A percentile compares a stretch with the other conserved stretches of the same genome.
These are phyloP conservation scores for Coemansia sp. DNA, from an alignment of 192 early-diverging fungal genomes.

Conservation along the genomic window DNA sequence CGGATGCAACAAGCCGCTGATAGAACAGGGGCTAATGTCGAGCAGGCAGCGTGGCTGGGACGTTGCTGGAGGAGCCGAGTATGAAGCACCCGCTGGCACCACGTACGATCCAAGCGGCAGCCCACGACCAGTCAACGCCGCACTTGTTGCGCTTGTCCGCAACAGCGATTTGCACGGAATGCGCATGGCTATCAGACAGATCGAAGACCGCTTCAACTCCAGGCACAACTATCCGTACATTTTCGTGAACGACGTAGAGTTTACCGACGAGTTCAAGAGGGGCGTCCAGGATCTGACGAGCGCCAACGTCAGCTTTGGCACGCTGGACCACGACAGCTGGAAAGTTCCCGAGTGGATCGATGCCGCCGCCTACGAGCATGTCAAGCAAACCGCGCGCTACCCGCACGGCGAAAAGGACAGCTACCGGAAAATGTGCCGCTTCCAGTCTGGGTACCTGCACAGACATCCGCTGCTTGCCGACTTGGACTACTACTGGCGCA, in stretches of 20 bases:
- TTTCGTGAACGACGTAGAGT: conserved; percentile 70
- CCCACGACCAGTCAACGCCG: conserved; percentile 43
- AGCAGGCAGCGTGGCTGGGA: background rate
- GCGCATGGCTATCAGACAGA: conserved; percentile 50
- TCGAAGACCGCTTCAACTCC: conserved; percentile 67
- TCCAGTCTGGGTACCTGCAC: conserved; percentile 44
- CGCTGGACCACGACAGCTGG: conserved; percentile 30
- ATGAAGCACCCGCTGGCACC: background rate
- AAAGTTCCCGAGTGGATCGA: conserved; percentile 9
- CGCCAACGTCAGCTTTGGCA: conserved; percentile 19
- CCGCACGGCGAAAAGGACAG: conserved; percentile 35
- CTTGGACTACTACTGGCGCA: conserved; percentile 55
- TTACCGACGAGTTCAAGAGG: conserved; percentile 61
- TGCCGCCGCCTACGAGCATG: background rate
- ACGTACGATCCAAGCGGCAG: too few species aligned
- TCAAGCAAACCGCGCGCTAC: conserved; percentile 15
- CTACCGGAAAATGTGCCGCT: conserved; percentile 45
- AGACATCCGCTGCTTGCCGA: conserved; percentile 35
- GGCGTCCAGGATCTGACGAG: conserved; percentile 33
- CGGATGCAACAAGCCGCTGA: conserved; percentile 16
- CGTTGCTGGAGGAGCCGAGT: background rate
- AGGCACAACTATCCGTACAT: conserved; percentile 73
- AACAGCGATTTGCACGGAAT: conserved; percentile 63
- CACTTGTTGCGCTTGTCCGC: conserved; percentile 60
- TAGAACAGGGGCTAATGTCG: background rate